phyloP scores from a whole-genome alignment of 2,329 filamentous ascomycete genomes.

The Zymoseptoria passerinii region DNA sequence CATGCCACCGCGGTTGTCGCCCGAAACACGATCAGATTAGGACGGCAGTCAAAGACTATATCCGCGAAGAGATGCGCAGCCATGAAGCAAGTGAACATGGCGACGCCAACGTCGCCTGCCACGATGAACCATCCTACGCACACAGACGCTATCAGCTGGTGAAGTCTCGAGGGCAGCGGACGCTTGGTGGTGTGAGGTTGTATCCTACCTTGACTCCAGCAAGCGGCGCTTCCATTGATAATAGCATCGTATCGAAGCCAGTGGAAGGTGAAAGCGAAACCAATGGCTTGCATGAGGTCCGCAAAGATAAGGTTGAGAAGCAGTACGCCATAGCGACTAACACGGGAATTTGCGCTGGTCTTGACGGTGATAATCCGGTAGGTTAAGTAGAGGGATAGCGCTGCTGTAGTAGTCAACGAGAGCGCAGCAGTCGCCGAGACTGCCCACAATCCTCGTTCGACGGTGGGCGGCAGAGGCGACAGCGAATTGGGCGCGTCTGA shows the following conservation, averaged over 20 bases:
- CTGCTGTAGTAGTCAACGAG: conserved; percentile 17
- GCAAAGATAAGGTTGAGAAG: conserved; percentile 61
- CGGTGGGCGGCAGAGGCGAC: conserved; percentile 11
- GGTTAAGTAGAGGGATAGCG: conserved; percentile 19
- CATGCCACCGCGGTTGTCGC: conserved; percentile 44
- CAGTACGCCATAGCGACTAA: conserved; percentile 58
- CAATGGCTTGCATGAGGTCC: conserved; percentile 56
- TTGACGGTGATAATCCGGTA: conserved; percentile 20
- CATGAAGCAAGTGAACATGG: conserved; percentile 57
- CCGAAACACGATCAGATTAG: conserved; percentile 46
- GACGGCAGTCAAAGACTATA: conserved; percentile 48
- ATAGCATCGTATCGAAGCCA: conserved; percentile 52
- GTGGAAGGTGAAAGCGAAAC: conserved; percentile 53
- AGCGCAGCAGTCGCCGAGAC: conserved; percentile 17
- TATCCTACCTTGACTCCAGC: conserved; percentile 51
- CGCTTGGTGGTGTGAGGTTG: background rate
- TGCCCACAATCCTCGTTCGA: conserved; percentile 18
- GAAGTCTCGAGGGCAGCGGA: background rate
- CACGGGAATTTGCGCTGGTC: conserved; percentile 3
- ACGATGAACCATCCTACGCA: conserved; percentile 54
- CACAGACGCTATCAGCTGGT: background rate
- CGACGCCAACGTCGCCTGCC: conserved; percentile 56
- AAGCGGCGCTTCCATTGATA: conserved; percentile 45
- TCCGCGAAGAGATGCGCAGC: conserved; percentile 57
- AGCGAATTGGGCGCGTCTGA: background rate